Percentiles rank a stretch among this genome's conserved stretches.
Evolutionary conservation across 1,284 basidiomycete species (phyloP).

Genomic region (Tilletia walkeri): DNA sequence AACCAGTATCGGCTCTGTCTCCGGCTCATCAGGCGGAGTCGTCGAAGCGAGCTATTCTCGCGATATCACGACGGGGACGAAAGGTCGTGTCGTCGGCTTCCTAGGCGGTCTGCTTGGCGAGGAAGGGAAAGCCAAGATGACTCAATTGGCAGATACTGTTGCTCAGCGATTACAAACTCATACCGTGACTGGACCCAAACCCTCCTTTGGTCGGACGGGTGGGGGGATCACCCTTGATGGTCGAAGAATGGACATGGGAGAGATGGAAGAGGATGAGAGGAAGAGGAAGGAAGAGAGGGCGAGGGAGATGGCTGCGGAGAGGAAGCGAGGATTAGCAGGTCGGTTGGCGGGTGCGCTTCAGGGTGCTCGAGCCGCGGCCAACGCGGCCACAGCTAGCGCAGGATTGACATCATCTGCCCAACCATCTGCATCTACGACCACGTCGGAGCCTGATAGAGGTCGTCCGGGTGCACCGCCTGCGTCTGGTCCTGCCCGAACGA

Average conservation of each 20-base stretch:
- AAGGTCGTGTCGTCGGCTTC: slow-evolving; percentile 51
- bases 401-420: background rate
- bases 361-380: background rate
- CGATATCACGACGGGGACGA: slow-evolving; percentile 48
- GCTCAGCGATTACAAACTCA: slow-evolving; percentile 50
- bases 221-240: slow-evolving; percentile 11
- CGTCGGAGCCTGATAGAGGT: background rate
- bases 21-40: slow-evolving; percentile 26
- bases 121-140: slow-evolving; percentile 52
- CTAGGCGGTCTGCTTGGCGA: slow-evolving; percentile 52
- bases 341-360: slow-evolving; percentile 8
- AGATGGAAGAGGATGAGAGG: slow-evolving; percentile 14
- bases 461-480: slow-evolving; percentile 3
- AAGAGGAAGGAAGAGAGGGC: slow-evolving; percentile 13
- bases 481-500: background rate
- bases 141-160: slow-evolving; percentile 50
- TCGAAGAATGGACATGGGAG: slow-evolving; percentile 11
- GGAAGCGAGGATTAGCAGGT: background rate
- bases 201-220: slow-evolving; percentile 38
- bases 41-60: slow-evolving; percentile 48
- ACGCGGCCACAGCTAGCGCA: background rate
- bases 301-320: slow-evolving; percentile 3
- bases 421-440: no score
- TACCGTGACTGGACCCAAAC: slow-evolving; percentile 49
- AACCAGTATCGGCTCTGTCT: slow-evolving; percentile 17